These are phyloP conservation scores for Drechslerella dactyloides DNA, from an alignment of 2,329 filamentous ascomycete species.

Conservation along the genomic window DNA sequence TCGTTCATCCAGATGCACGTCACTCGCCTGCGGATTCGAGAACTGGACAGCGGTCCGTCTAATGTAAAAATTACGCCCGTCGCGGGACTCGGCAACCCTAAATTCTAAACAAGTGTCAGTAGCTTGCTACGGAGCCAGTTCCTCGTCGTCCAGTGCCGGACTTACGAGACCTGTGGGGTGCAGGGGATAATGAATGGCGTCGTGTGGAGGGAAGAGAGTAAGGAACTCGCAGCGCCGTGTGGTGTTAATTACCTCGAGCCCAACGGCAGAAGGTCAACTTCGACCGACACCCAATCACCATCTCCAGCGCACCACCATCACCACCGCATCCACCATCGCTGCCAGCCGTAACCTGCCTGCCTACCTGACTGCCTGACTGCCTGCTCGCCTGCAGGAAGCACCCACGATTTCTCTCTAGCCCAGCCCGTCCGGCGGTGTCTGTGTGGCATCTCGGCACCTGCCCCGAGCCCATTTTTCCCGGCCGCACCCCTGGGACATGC, in stretches of 20 bases:
- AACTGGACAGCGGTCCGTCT: neutral
- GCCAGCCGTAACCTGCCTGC: neutral
- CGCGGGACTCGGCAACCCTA: slow-evolving; percentile 5
- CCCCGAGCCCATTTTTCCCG: neutral
- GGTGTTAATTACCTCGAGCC: neutral
- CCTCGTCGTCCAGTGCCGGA: too few relatives aligned
- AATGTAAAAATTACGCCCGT: slow-evolving; percentile 4
- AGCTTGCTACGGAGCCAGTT: neutral
- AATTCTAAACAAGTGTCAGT: slow-evolving; percentile 1
- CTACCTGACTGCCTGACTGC: neutral
- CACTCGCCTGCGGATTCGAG: neutral
- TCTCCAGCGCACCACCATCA: slow-evolving; percentile 4
- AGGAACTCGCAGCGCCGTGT: neutral
- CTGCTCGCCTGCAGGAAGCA: neutral
- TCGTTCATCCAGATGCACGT: too few relatives aligned
- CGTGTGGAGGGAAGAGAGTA: neutral
- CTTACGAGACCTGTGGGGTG: too few relatives aligned
- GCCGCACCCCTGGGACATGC: slow-evolving; percentile 12
- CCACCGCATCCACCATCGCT: neutral
- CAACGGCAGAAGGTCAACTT: too few relatives aligned
- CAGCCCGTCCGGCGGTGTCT: neutral
- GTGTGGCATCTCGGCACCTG: neutral
- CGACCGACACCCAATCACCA: slow-evolving; percentile 2
- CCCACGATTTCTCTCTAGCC: neutral
- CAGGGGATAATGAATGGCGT: neutral